Evolutionary conservation across 2,329 filamentous ascomycete species (phyloP), one percentile per base, ranked within the genome.

Genomic region (Fusarium dimerum): DNA sequence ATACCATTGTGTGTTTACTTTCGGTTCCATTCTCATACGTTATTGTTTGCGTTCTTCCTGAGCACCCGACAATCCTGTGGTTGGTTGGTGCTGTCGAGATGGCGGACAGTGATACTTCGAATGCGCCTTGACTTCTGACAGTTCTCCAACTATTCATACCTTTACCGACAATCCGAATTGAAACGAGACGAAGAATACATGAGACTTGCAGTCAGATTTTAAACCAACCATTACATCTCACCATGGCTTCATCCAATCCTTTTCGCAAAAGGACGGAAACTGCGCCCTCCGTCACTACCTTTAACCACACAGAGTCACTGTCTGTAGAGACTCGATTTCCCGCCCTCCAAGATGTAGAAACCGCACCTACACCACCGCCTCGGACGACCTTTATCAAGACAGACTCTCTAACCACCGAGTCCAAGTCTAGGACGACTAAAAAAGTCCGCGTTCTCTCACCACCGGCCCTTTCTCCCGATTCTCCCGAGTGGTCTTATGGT

Each of bases 381-480:
- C 57, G 58, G 13, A 66, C 63, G 15, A 66, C 55, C 45, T 66
- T 62, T 45, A 50, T 52, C 56, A 45, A 57, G 50, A 48, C 47
- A 41, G 66, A 67, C 20, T 64, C 67, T 41, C 66, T 73, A 50
- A 69, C 65, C 55, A 38, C 70, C 65, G 59, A 75, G 62, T 60
- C 54, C 45, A 78, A 71, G 58, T 67, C 69, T 40, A 89, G 80
- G 74, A 75, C 83, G 39, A 77, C 81, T 53, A 88, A 88, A 72
- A 87, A 83, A 64, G 86, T 89, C 54, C 83, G 86, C 64, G 81
- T 87, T 9, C 78, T 86, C 65, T 86, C 83, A 40, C 84, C 84
- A 47, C 83, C 83, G 52, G 83, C 83, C 3, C 78, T 80, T n/a
- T 80, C 80, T 12, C 79, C 81, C 59, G 80, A 83, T 59, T 81